Evolutionary conservation across 2,329 filamentous ascomycete species (phyloP).

Genomic region (Talaromyces sp.): DNA sequence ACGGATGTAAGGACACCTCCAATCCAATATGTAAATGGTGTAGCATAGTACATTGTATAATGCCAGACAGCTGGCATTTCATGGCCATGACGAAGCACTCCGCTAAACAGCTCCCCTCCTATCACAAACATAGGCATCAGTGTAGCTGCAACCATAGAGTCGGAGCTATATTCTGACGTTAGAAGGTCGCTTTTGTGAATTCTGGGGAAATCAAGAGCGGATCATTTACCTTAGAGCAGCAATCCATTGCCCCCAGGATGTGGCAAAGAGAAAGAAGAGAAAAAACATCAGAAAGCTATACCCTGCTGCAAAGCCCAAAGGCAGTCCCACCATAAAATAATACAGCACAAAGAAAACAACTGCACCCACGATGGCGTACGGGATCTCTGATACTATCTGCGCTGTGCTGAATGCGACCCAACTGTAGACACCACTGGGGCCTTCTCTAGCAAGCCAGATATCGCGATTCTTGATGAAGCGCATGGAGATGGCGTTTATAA

Average conservation of each 20-base stretch:
- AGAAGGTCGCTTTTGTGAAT: not conserved
- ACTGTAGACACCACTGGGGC: conserved; percentile 69
- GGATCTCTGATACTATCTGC: conserved; percentile 69
- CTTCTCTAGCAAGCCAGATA: conserved; percentile 69
- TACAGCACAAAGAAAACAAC: conserved; percentile 69
- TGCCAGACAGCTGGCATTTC: conserved; percentile 76
- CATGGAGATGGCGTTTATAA: conserved; percentile 70
- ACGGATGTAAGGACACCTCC: conserved; percentile 77
- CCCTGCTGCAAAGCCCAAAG: conserved; percentile 63
- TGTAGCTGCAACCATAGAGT: conserved; percentile 73
- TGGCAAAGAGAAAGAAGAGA: conserved; percentile 71
- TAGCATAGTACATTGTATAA: conserved; percentile 79
- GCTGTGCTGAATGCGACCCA: conserved; percentile 72
- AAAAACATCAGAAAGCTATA: conserved; percentile 74
- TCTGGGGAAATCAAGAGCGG: too few species aligned
- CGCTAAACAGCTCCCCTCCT: conserved; percentile 82
- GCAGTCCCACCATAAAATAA: conserved; percentile 72
- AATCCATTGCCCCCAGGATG: conserved; percentile 77
- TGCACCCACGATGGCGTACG: conserved; percentile 62
- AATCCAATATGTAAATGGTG: conserved; percentile 82
- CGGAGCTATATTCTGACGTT: conserved; percentile 22
- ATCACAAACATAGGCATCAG: conserved; percentile 83
- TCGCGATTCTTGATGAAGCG: conserved; percentile 71
- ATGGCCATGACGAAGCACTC: conserved; percentile 75
- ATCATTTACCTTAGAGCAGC: conserved; percentile 64